These are phyloP conservation scores for Nakazawaea populi DNA, from an alignment of 805 yeast species.

Conservation along the genomic window DNA sequence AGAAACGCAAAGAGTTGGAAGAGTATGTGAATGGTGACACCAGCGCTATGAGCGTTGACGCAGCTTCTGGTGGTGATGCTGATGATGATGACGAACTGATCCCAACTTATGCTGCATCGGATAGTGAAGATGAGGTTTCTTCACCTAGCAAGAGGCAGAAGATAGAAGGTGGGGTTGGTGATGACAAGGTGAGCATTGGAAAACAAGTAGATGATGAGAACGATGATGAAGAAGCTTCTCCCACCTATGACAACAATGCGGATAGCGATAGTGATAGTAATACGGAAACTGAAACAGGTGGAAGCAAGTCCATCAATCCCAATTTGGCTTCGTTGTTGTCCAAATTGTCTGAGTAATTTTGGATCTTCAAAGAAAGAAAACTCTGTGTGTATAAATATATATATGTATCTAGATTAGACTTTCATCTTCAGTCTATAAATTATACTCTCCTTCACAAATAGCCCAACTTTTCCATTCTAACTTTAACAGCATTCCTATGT, in stretches of 20 bases:
- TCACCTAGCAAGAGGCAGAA: slow-evolving; percentile 10
- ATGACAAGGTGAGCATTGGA: slow-evolving; percentile 2
- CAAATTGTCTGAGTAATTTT: slow-evolving; percentile 9
- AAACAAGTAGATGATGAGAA: slow-evolving; percentile 8
- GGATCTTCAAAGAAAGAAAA: not conserved
- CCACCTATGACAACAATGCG: slow-evolving; percentile 12
- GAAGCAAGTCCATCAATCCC: slow-evolving; percentile 10
- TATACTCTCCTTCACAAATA: slow-evolving; percentile 23
- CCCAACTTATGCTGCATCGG: slow-evolving; percentile 15
- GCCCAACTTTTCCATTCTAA: slow-evolving; percentile 83
- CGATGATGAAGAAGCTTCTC: slow-evolving; percentile 10
- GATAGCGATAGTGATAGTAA: slow-evolving; percentile 5
- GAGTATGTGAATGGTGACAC: slow-evolving; percentile 8
- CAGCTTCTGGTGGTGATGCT: slow-evolving; percentile 6
- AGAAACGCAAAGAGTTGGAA: slow-evolving; percentile 20
- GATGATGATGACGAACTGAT: slow-evolving; percentile 17
- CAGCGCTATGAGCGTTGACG: slow-evolving; percentile 9
- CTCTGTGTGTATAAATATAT: not conserved
- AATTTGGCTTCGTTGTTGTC: slow-evolving; percentile 13
- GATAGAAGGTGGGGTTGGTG: slow-evolving; percentile 9
- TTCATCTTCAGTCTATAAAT: no score
- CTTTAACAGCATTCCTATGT: slow-evolving; percentile 94
- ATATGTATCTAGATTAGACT: no score
- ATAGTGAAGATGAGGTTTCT: not conserved
- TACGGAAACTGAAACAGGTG: slow-evolving; percentile 6